phyloP scores from a whole-genome alignment of 1,284 basidiomycete genomes.

The Peniophora sp. region DNA sequence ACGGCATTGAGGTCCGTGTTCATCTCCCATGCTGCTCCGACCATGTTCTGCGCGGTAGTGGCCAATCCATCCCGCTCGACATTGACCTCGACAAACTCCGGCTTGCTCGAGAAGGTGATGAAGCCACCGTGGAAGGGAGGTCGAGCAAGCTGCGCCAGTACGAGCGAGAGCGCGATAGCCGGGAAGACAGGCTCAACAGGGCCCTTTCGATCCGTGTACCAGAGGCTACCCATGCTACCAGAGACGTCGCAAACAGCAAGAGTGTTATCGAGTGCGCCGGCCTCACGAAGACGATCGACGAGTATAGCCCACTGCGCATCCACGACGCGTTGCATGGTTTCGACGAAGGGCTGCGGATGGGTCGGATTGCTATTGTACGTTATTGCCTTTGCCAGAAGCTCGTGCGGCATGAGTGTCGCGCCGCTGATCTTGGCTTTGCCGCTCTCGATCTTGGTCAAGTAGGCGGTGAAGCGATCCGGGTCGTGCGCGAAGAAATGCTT shows the following conservation, averaged over 20 bases:
- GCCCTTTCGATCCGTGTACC: neutral
- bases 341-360: neutral
- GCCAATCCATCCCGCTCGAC: conserved; percentile 21
- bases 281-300: conserved; percentile 40
- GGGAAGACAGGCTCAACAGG: conserved; percentile 42
- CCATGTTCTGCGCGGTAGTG: conserved; percentile 32
- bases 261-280: conserved; percentile 48
- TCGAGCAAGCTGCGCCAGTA: conserved; percentile 51
- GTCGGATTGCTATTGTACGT: conserved; percentile 7
- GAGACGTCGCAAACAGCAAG: conserved; percentile 71
- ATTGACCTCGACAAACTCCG: conserved; percentile 42
- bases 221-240: conserved; percentile 52
- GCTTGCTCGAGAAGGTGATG: conserved; percentile 56
- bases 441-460: conserved; percentile 44
- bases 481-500: conserved; percentile 50
- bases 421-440: conserved; percentile 51
- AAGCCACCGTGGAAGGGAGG: conserved; percentile 58
- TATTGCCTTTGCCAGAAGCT: conserved; percentile 35
- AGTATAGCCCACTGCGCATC: conserved; percentile 63
- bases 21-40: conserved; percentile 35
- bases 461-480: conserved; percentile 44
- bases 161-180: conserved; percentile 56
- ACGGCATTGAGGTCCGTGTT: conserved; percentile 57
- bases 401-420: conserved; percentile 53
- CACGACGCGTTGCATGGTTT: conserved; percentile 26